Conservation (phyloP, 805 yeast genomes). For the Metschnikowia lochheadii region DNA sequence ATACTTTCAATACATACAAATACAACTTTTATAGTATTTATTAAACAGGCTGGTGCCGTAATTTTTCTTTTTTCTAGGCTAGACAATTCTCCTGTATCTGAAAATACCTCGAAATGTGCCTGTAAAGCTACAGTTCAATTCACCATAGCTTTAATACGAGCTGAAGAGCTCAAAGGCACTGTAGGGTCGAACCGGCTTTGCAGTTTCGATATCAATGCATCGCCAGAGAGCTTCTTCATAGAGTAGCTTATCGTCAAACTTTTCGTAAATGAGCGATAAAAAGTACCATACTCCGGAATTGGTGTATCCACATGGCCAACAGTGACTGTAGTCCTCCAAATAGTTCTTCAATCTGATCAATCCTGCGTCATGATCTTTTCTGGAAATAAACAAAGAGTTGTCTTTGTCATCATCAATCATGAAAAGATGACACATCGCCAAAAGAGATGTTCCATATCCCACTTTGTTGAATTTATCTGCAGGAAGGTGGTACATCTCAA, state of each 20-base stretch:
- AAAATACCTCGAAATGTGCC: neutral
- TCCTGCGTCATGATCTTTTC: constrained; percentile 57
- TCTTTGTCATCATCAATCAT: constrained; percentile 36
- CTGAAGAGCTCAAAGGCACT: constrained; percentile 3
- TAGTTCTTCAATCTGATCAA: constrained; percentile 50
- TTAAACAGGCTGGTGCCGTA: neutral
- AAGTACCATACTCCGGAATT: constrained; percentile 65
- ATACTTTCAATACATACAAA: neutral
- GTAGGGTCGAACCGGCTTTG: constrained; percentile 49
- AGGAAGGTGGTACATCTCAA: constrained; percentile 36
- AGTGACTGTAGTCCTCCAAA: constrained; percentile 34
- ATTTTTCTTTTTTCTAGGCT: neutral
- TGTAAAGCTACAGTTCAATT: neutral
- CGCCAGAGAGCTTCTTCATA: constrained; percentile 54
- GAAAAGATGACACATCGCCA: constrained; percentile 53
- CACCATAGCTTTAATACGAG: neutral
- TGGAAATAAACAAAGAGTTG: constrained; percentile 46
- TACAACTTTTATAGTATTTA: neutral
- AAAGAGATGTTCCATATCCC: constrained; percentile 47
- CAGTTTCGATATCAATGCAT: constrained; percentile 61
- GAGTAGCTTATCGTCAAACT: constrained; percentile 45
- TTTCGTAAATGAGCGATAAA: constrained; percentile 60
- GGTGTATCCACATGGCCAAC: constrained; percentile 40
- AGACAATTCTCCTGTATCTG: neutral
- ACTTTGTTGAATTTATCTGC: constrained; percentile 21